Conservation (phyloP, 345 rosid species). For the Triadica sebifera region DNA sequence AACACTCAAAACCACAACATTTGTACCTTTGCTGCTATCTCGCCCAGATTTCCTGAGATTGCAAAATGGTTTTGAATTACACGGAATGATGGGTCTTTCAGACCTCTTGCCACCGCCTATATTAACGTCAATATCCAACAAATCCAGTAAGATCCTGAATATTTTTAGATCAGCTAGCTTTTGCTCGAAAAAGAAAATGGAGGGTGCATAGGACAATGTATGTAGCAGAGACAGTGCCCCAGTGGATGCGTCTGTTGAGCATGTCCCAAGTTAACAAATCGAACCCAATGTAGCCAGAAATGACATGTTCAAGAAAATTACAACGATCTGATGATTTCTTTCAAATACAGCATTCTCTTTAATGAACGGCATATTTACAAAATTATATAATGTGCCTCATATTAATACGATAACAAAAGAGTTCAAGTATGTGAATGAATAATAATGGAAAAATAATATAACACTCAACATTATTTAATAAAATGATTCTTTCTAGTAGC, state of each 20-base stretch:
- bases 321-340: background rate
- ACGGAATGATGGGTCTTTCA: slow-evolving; percentile 91
- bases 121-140: slow-evolving; percentile 14
- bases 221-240: background rate
- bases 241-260: background rate
- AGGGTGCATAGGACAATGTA: background rate
- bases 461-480: background rate
- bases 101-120: slow-evolving; percentile 93
- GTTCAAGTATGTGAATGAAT: background rate
- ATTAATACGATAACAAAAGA: background rate
- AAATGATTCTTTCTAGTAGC: background rate
- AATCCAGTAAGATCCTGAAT: background rate
- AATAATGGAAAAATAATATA: background rate
- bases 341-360: background rate
- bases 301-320: background rate
- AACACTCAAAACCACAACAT: background rate
- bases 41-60: slow-evolving; percentile 79
- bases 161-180: slow-evolving; percentile 2
- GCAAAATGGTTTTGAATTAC: slow-evolving; percentile 96
- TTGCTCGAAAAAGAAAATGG: background rate
- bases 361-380: background rate
- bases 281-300: background rate
- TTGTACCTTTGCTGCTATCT: slow-evolving; percentile 92
- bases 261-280: background rate
- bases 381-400: background rate